Evolutionary conservation across 1,139 yeast genomes (phyloP).

Genomic region (Taphrina pruni): DNA sequence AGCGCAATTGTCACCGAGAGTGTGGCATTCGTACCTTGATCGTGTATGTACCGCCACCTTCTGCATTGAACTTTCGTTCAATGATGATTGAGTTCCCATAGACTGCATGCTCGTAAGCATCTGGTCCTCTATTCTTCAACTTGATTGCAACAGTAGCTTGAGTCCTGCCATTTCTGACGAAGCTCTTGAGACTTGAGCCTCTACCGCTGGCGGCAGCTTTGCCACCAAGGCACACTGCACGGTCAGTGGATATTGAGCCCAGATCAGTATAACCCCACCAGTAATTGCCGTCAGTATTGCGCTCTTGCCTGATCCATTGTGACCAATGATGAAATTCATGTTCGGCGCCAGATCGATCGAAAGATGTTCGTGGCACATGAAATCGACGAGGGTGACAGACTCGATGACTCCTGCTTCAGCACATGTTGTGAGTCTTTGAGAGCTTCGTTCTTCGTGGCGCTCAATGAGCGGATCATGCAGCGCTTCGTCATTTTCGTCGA

Average conservation of each 20-base stretch:
- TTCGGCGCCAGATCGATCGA: conserved; percentile 79
- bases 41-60: conserved; percentile 59
- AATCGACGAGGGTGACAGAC: conserved; percentile 42
- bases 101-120: conserved; percentile 65
- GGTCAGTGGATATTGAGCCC: background rate
- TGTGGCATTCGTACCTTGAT: conserved; percentile 55
- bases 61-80: conserved; percentile 65
- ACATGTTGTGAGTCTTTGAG: conserved; percentile 9
- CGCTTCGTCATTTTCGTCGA: conserved; percentile 4
- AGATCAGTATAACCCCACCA: background rate
- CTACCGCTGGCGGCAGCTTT: conserved; percentile 89
- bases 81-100: conserved; percentile 74
- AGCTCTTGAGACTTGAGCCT: conserved; percentile 70
- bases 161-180: conserved; percentile 77
- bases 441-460: conserved; percentile 2
- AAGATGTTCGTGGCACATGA: conserved; percentile 72
- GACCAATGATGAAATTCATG: conserved; percentile 88
- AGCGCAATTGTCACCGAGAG: background rate
- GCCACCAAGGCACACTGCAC: conserved; percentile 81
- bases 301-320: conserved; percentile 94
- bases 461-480: conserved; percentile 7
- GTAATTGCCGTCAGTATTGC: conserved; percentile 90
- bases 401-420: conserved; percentile 43
- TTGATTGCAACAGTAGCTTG: conserved; percentile 47
- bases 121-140: conserved; percentile 59